These are phyloP conservation scores for Cetradonia linearis DNA, from an alignment of 495 filamentous ascomycete genomes.

Conservation along the genomic window DNA sequence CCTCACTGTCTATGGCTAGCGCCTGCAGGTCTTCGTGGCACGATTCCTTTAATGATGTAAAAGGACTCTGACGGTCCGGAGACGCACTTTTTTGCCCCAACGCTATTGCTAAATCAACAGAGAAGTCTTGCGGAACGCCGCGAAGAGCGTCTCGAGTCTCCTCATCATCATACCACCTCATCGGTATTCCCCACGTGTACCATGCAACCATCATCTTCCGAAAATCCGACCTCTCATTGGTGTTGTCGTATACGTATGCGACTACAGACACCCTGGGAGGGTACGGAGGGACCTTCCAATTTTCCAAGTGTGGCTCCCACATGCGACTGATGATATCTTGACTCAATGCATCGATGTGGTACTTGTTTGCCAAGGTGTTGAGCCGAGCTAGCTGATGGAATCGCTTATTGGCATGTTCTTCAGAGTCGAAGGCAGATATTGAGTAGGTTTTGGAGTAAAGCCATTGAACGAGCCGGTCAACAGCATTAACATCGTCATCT, in stretches of 20 bases:
- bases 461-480: conserved; percentile 16
- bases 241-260: conserved; percentile 3
- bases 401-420: not conserved
- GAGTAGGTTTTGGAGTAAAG: conserved; percentile 3
- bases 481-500: conserved; percentile 4
- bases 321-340: not conserved
- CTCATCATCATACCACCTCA: conserved; percentile 1
- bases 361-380: conserved; percentile 12
- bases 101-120: not conserved
- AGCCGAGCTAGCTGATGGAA: conserved; percentile 6
- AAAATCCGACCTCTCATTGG: not conserved
- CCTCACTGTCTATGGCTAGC: not conserved
- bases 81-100: not conserved
- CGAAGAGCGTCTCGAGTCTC: not conserved
- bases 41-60: not conserved
- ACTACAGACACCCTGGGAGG: conserved; percentile 4
- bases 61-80: not conserved
- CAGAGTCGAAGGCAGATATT: not conserved
- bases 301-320: not conserved
- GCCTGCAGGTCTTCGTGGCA: not conserved
- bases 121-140: not conserved
- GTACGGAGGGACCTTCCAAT: not conserved
- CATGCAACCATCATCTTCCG: conserved; percentile 5
- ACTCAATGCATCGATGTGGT: not conserved
- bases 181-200: conserved; percentile 5